A percentile compares a stretch with the other conserved stretches of the same genome.
These are phyloP conservation scores for Colletotrichum australisinense DNA, from an alignment of 2,329 filamentous ascomycete species.

Conservation along the genomic window DNA sequence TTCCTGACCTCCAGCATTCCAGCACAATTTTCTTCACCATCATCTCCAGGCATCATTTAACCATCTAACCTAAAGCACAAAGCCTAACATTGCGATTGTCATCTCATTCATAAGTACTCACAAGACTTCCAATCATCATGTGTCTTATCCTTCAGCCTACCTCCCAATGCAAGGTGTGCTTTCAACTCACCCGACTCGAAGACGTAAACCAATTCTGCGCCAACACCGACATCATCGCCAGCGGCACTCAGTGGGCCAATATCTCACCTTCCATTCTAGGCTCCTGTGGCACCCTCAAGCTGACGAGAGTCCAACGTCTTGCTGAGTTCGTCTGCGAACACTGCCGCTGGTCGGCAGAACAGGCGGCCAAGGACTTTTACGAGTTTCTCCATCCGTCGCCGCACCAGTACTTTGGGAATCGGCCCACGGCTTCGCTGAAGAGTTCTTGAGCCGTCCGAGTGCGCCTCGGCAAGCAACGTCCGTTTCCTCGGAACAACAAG, in stretches of 20 bases:
- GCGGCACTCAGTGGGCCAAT: neutral
- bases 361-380: neutral
- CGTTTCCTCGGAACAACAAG: neutral
- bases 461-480: neutral
- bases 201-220: neutral
- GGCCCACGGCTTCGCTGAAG: neutral
- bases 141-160: neutral
- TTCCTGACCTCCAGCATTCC: too few relatives aligned
- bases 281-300: neutral
- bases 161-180: neutral
- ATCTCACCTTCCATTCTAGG: neutral
- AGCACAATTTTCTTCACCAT: neutral
- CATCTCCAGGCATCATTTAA: neutral
- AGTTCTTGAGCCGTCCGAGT: neutral
- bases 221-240: neutral
- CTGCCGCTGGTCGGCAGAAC: neutral
- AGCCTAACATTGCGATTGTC: neutral
- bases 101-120: neutral
- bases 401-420: neutral
- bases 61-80: neutral
- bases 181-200: neutral
- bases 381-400: neutral
- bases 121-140: neutral
- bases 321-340: neutral
- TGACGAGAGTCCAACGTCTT: neutral